Base-by-base conservation (phyloP, 352 stramenopile species). In the Lagenidium sp. region DNA sequence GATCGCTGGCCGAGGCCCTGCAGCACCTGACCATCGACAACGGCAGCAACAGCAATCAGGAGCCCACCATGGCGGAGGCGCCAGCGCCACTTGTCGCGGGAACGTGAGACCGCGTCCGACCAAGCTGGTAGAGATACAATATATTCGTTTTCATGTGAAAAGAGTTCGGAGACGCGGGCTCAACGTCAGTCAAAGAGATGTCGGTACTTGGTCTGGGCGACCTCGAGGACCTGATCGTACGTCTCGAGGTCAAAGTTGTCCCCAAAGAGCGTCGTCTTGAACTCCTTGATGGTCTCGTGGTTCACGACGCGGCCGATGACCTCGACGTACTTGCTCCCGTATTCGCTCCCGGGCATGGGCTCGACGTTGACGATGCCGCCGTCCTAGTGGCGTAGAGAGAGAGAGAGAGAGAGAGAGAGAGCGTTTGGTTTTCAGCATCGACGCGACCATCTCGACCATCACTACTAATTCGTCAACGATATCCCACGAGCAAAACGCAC, bases 201-300 rank as follows among this genome's bases (percentile, higher is more conserved):
- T 25, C 70, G 69, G 54, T 74, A 85, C 53, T 93, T 91, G 56
- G 49, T 55, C 48, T 88, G 73, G 26, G 75, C 63, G 21, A 91
- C 55, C 50, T 84, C 50, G 43, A 93, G 73, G 39, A 91, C 67
- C 56, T 91, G 78, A 47, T 93, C 68, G 57, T 93, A 93, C 41
- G 67, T 85, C 39, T 79, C 72, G 36, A 93, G 53, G 34, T 91
- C 81, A 40, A 88, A 82, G 53, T 79, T 68, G 43, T 91, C 81
- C 13, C 76, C 74, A 37, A 88, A 93, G 41, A 82, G 73, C 53
- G 78, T 91, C 25, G 64, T 77, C 61, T 93, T 93, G 60, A 89
- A 90, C 57, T 93, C 78, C 47, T 91, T 58, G 38, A 93, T 63
- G 34, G 71, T 83, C 46, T 85, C 67, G 32, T 54, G 60, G 43